phyloP scores from a whole-genome alignment of 331 rosid genomes.

The Acacia pycnantha region DNA sequence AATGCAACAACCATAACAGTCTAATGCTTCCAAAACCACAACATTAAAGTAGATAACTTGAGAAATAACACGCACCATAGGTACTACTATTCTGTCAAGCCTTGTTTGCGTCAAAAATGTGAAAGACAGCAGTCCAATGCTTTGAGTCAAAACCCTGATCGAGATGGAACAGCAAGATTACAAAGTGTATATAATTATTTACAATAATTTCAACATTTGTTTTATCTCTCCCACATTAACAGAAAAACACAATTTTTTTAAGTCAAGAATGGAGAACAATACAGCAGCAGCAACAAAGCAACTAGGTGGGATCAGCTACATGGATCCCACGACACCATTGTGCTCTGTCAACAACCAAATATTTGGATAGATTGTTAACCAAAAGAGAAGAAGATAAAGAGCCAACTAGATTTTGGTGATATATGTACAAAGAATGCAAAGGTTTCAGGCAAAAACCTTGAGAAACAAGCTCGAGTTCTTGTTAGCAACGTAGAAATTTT shows the following conservation, averaged over 20 bases:
- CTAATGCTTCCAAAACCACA: neutral
- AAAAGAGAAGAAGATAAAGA: neutral
- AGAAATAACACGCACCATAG: conserved; percentile 70
- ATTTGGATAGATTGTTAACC: too few species aligned
- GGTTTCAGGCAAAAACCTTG: neutral
- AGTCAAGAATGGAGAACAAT: neutral
- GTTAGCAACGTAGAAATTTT: neutral
- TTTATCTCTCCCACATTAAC: neutral
- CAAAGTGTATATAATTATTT: neutral
- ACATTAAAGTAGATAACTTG: conserved; percentile 9
- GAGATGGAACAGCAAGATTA: conserved; percentile 22
- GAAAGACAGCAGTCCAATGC: conserved; percentile 89
- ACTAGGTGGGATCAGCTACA: too few species aligned
- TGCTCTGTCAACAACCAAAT: too few species aligned
- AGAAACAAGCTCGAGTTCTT: neutral
- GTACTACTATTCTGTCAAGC: conserved; percentile 81
- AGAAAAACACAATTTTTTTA: neutral
- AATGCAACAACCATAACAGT: too few species aligned
- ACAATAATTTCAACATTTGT: conserved; percentile 20
- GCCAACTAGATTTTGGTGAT: neutral
- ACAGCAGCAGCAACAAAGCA: neutral
- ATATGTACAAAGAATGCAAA: neutral
- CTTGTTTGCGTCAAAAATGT: conserved; percentile 64
- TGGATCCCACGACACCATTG: too few species aligned
- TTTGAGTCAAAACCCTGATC: conserved; percentile 65